Evolutionary conservation across 2,329 filamentous ascomycete genomes (phyloP).

Genomic region (Trichoderma lentiforme): DNA sequence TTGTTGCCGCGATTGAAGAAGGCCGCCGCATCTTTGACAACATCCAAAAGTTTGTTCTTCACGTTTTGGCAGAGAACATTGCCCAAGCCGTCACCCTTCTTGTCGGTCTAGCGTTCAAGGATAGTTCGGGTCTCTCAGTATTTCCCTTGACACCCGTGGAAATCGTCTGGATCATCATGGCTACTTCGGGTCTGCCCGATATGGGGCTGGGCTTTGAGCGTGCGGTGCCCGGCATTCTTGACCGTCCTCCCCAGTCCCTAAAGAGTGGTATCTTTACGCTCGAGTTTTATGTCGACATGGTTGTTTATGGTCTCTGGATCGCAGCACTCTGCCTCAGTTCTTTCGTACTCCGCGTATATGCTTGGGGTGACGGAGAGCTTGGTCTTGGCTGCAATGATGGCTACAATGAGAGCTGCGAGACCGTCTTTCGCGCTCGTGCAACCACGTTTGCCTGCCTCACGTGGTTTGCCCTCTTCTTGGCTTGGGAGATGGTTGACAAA

Average conservation of each 20-base stretch:
- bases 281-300: neutral
- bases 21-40: slow-evolving; percentile 70
- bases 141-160: neutral
- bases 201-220: neutral
- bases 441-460: neutral
- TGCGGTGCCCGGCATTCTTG: neutral
- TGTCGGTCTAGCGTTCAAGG: neutral
- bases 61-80: slow-evolving; percentile 65
- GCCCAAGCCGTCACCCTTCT: slow-evolving; percentile 53
- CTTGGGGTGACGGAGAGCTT: neutral
- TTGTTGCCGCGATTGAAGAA: slow-evolving; percentile 68
- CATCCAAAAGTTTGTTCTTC: slow-evolving; percentile 69
- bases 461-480: neutral
- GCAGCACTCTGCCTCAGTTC: neutral
- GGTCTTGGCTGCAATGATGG: neutral
- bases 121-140: neutral
- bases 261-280: neutral
- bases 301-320: neutral
- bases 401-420: neutral
- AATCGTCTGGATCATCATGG: neutral
- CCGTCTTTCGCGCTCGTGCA: neutral
- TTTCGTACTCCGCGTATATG: neutral
- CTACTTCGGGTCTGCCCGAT: neutral
- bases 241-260: neutral
- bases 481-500: neutral